These are phyloP conservation scores for Marvania coccoides DNA, from an alignment of 139 green algal genomes.

Conservation along the genomic window DNA sequence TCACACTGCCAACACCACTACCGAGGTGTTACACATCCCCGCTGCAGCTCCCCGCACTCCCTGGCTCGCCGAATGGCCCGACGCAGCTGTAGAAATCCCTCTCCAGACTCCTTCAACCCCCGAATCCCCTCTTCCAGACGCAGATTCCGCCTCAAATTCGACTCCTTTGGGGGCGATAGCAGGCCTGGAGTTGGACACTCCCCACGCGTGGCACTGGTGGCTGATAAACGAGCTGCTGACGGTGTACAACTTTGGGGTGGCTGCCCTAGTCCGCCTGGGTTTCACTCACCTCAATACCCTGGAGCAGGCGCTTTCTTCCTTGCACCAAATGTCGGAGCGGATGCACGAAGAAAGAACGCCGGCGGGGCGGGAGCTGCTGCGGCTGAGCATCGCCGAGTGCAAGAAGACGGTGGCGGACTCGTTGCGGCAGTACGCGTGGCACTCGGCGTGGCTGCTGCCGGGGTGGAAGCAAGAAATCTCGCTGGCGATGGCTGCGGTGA, in stretches of 20 bases:
- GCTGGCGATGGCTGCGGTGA: not conserved
- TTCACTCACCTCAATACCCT: conserved; percentile 22
- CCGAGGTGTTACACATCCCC: not conserved
- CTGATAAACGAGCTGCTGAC: conserved; percentile 57
- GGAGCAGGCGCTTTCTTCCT: conserved; percentile 12
- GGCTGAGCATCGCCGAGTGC: conserved; percentile 13
- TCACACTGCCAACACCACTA: too few relatives aligned
- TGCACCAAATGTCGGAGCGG: conserved; percentile 10
- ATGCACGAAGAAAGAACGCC: not conserved
- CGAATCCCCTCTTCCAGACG: not conserved
- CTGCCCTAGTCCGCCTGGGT: conserved; percentile 18
- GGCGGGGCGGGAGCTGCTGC: not conserved
- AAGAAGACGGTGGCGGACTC: conserved; percentile 30
- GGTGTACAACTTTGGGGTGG: conserved; percentile 66
- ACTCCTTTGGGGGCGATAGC: too few relatives aligned
- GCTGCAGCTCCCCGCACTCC: not conserved
- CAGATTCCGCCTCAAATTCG: too few relatives aligned
- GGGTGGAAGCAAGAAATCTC: conserved; percentile 28
- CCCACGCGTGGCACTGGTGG: conserved; percentile 11
- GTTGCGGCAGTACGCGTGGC: conserved; percentile 42
- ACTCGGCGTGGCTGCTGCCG: conserved; percentile 26
- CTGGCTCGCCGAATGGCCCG: not conserved
- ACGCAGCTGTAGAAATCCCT: not conserved
- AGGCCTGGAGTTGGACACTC: too few relatives aligned
- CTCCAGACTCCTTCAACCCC: not conserved